These are phyloP conservation scores for Tuber brumale DNA, from an alignment of 495 filamentous ascomycete species.

Conservation along the genomic window DNA sequence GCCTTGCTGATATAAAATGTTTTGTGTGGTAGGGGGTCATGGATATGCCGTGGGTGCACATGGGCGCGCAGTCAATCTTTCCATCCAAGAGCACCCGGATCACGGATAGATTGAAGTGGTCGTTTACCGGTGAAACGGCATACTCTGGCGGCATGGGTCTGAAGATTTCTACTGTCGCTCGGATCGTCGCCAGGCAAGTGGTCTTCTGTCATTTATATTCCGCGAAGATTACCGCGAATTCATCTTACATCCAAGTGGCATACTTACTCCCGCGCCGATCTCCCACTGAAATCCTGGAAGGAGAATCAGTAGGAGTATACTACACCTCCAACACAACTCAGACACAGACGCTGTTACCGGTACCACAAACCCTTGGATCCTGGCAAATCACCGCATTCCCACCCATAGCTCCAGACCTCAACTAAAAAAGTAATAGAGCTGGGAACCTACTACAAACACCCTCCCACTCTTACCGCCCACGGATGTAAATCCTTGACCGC, in stretches of 20 bases:
- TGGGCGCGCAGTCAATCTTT: no score
- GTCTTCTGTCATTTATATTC: slow-evolving; percentile 28
- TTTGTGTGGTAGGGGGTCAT: no score
- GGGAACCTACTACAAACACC: not conserved
- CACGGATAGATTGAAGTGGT: slow-evolving; percentile 27
- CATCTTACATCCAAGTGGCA: slow-evolving; percentile 24
- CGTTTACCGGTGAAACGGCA: slow-evolving; percentile 22
- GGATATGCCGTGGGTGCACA: no score
- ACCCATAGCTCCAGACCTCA: not conserved
- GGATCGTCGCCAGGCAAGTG: not conserved
- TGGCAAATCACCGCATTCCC: not conserved
- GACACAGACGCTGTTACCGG: no score
- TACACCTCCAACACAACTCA: no score
- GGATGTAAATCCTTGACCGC: not conserved
- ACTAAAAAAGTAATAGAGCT: not conserved
- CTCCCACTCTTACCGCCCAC: not conserved
- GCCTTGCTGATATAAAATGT: slow-evolving; percentile 3
- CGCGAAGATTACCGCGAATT: slow-evolving; percentile 2
- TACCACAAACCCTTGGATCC: not conserved
- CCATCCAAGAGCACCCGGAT: slow-evolving; percentile 16
- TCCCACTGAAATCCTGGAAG: not conserved
- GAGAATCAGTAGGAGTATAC: no score
- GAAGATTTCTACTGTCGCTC: slow-evolving; percentile 14
- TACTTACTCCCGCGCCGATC: slow-evolving; percentile 21
- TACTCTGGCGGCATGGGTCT: slow-evolving; percentile 33